Base-by-base conservation (phyloP, 129 eudicot genomes). In the Lactuca saligna region DNA sequence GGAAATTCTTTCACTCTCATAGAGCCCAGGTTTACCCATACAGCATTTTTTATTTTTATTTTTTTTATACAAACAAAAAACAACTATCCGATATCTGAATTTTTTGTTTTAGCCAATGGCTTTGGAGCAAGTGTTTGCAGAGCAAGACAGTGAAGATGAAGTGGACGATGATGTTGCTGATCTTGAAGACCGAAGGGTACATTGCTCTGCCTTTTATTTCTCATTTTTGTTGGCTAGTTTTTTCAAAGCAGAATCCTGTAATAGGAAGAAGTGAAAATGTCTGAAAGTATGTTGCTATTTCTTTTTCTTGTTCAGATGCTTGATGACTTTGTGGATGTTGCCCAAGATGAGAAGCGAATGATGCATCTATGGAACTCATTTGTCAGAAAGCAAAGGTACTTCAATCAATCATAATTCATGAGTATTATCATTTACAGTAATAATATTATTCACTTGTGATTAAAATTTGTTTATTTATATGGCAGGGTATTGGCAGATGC, bases 311-410 rank as follows among this genome's bases (percentile, higher is more conserved):
- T 68, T 77, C 88, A 94, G 99, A 87, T 94, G 99, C 93, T 94
- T 61, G 96, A 94, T 82, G 99, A 94, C 82, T 94, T 89, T 74
- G 86, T 94, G 59, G 99, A 90, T 76, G 97, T 89, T 15, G 74
- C 93, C 57, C 75, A 80, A 71, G 86, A 90, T 63, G 99, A 94
- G 81, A 94, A 94, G 77, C 85, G 75, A 71, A 67, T 94, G 79
- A 94, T 94, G 99, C 96, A 87, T 87, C 89, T 90, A 5, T 94
- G 99, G 97, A 94, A 94, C 83, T 94, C 99, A 6, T 94, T 94
- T 61, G 81, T 90, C 16, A 83, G 99, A 80, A 93, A 85, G 77
- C 98, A 88, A 81, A 73, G 96, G 98, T 86, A 53, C n/a, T 35
- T 38, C 31, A 61, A 15, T 31, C 42, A 25, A 25, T 56, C 9